Conservation (phyloP, 2,329 filamentous ascomycete species). For the Pseudogymnoascus sp. region DNA sequence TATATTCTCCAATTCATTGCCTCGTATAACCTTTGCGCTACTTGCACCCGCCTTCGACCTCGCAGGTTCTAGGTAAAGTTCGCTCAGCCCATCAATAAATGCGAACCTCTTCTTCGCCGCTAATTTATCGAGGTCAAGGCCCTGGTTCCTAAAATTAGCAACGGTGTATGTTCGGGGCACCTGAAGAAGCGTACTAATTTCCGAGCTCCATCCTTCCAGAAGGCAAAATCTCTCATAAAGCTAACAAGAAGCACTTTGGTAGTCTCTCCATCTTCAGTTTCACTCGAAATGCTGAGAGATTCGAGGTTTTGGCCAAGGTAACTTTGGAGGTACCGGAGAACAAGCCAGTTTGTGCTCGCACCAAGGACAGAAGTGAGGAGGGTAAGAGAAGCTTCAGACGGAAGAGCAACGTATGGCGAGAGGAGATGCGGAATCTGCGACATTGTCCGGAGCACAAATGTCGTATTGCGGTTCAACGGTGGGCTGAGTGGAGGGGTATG, state of each 20-base stretch:
- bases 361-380: conserved; percentile 63
- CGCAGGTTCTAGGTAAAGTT: conserved; percentile 19
- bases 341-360: conserved; percentile 58
- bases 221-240: conserved; percentile 69
- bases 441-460: not conserved
- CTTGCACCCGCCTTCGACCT: conserved; percentile 11
- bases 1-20: conserved; percentile 16
- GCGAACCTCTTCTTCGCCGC: conserved; percentile 52
- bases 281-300: conserved; percentile 9
- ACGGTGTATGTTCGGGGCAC: conserved; percentile 11
- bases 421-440: conserved; percentile 48
- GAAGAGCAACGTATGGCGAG: conserved; percentile 55
- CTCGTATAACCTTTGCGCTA: conserved; percentile 16
- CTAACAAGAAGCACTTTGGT: conserved; percentile 67
- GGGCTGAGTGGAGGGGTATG: not conserved
- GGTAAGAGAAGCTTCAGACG: conserved; percentile 51
- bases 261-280: conserved; percentile 27
- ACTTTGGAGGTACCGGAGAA: conserved; percentile 45
- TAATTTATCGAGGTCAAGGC: conserved; percentile 61
- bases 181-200: conserved; percentile 49
- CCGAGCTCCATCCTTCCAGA: conserved; percentile 67
- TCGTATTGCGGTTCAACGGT: not conserved
- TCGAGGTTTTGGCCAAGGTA: conserved; percentile 10
- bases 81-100: conserved; percentile 61
- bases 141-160: conserved; percentile 36